Conservation (phyloP, 2,329 filamentous ascomycete genomes). For the Laburnicola sp. region DNA sequence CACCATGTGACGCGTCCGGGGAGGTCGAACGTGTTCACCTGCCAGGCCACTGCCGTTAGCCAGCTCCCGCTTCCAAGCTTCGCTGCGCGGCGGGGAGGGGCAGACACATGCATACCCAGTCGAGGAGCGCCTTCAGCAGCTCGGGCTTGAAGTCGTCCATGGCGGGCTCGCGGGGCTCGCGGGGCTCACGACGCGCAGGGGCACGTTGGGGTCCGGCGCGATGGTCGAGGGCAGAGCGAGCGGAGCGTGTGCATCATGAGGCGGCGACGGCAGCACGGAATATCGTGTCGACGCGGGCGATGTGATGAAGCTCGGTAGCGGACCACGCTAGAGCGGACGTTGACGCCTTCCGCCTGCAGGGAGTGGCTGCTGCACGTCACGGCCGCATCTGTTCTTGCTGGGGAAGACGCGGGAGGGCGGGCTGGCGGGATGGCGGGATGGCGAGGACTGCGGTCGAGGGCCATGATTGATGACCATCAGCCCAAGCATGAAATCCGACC, state of each 20-base stretch:
- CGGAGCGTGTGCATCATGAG: constrained; percentile 38
- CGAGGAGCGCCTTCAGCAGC: constrained; percentile 44
- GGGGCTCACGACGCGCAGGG: constrained; percentile 24
- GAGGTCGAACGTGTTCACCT: constrained; percentile 52
- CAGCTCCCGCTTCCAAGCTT: background rate
- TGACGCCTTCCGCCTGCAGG: constrained; percentile 5
- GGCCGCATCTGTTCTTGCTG: background rate
- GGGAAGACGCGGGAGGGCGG: background rate
- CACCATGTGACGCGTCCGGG: constrained; percentile 43
- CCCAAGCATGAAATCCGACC: constrained; percentile 25
- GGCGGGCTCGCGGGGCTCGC: constrained; percentile 11
- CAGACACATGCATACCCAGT: constrained; percentile 37
- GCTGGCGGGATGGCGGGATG: no score
- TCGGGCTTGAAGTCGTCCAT: constrained; percentile 48
- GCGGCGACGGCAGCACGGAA: constrained; percentile 16
- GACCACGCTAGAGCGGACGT: constrained; percentile 19
- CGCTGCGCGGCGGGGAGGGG: background rate
- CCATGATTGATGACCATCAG: background rate
- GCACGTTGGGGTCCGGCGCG: constrained; percentile 15
- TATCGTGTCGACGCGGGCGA: constrained; percentile 13
- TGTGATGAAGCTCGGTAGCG: constrained; percentile 28
- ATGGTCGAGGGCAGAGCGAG: constrained; percentile 17
- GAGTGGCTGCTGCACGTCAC: background rate
- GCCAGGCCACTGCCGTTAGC: constrained; percentile 11
- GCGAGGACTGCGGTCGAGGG: no score